Conservation (phyloP, 192 early-diverging fungal genomes). For the Anaeromyces robustus region DNA sequence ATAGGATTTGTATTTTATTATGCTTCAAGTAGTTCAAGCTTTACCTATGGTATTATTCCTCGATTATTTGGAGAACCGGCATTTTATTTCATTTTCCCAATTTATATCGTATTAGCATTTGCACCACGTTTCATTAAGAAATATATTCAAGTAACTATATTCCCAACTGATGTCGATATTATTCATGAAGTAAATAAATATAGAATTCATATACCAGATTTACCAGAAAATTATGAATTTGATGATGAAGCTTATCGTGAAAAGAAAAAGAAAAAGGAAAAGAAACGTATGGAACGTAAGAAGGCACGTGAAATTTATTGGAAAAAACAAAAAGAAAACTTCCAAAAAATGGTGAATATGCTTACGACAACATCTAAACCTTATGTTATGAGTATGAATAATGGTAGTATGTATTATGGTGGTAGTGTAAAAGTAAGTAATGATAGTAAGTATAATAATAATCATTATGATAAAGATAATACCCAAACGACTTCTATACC, state of each 20-base stretch:
- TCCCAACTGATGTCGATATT: slow-evolving; percentile 49
- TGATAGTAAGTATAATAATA: no score
- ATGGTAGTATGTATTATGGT: no score
- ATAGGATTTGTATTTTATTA: slow-evolving; percentile 52
- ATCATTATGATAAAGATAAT: no score
- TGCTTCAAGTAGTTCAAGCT: slow-evolving; percentile 29
- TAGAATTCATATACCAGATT: slow-evolving; percentile 1
- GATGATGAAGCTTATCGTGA: not conserved
- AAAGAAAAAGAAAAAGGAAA: not conserved
- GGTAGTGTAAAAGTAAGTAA: no score
- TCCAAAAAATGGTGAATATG: not conserved
- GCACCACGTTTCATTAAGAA: slow-evolving; percentile 50
- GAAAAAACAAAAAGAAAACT: not conserved
- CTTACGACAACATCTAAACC: not conserved
- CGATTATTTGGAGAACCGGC: slow-evolving; percentile 41
- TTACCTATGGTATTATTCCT: slow-evolving; percentile 52
- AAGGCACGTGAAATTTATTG: not conserved
- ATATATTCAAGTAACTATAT: slow-evolving; percentile 47
- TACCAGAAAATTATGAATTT: not conserved
- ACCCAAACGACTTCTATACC: no score
- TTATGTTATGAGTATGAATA: no score
- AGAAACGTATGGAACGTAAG: not conserved
- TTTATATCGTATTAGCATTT: slow-evolving; percentile 54
- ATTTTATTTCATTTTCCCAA: slow-evolving; percentile 59
- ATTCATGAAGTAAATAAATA: slow-evolving; percentile 31